Evolutionary conservation across 106 monocot genomes (phyloP).

Genomic region (Allium fistulosum): DNA sequence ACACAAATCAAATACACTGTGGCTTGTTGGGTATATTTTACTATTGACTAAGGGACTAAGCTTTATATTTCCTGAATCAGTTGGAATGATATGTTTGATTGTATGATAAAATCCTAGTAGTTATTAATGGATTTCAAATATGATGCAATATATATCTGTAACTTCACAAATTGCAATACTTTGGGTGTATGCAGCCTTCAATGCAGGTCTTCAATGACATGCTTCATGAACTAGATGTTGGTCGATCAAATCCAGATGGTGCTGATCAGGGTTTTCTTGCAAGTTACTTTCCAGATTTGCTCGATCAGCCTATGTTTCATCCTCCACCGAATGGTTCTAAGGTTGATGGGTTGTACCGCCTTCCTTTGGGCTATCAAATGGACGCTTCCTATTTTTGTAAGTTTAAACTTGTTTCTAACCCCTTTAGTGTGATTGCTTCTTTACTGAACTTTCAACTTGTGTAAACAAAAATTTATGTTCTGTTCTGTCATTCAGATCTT

Average conservation of each 20-base stretch:
- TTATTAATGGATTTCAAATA: too few relatives aligned
- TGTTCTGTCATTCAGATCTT: constrained; percentile 32
- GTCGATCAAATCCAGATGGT: constrained; percentile 60
- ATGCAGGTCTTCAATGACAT: constrained; percentile 53
- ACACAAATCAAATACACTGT: too few relatives aligned
- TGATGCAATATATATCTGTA: too few relatives aligned
- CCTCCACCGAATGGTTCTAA: constrained; percentile 54
- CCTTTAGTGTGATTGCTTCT: too few relatives aligned
- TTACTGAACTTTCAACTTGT: not conserved
- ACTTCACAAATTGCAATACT: not conserved
- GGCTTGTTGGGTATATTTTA: too few relatives aligned
- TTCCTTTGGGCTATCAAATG: constrained; percentile 78
- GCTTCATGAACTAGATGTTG: constrained; percentile 67
- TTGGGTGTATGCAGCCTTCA: constrained; percentile 40
- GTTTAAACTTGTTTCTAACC: not conserved
- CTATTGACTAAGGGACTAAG: too few relatives aligned
- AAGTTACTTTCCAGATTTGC: constrained; percentile 66
- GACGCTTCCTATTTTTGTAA: constrained; percentile 83
- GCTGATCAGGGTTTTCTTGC: constrained; percentile 72
- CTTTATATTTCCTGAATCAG: too few relatives aligned
- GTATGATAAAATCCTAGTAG: too few relatives aligned
- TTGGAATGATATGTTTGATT: too few relatives aligned
- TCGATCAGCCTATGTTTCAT: constrained; percentile 63
- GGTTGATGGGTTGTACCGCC: constrained; percentile 47
- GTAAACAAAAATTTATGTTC: not conserved